Evolutionary conservation across 305 asterid species (phyloP).

Genomic region (Withania somnifera): DNA sequence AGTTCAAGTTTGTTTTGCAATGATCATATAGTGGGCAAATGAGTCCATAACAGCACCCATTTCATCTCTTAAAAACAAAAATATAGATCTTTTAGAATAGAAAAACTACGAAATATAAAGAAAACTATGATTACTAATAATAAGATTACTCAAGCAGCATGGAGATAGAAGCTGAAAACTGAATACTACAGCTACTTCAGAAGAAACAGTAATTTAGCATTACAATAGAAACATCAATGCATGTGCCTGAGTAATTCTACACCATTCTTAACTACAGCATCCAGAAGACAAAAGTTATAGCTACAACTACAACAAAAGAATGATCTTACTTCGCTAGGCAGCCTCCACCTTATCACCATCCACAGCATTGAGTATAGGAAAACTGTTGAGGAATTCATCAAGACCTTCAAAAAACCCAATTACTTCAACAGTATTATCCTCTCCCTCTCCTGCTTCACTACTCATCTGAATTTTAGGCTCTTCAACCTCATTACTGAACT

Average conservation of each 20-base stretch:
- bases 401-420: constrained; percentile 88
- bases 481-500: constrained; percentile 72
- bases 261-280: neutral
- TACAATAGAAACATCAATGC: neutral
- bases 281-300: constrained; percentile 4
- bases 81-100: neutral
- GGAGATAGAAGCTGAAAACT: neutral
- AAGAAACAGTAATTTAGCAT: neutral
- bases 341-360: constrained; percentile 74
- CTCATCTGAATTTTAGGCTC: constrained; percentile 47
- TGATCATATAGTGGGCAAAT: neutral
- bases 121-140: neutral
- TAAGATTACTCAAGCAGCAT: neutral
- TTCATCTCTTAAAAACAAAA: neutral
- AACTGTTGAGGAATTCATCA: constrained; percentile 80
- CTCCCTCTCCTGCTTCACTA: constrained; percentile 51
- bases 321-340: constrained; percentile 30
- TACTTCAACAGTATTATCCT: constrained; percentile 79
- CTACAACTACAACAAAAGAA: constrained; percentile 20
- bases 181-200: neutral
- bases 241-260: neutral
- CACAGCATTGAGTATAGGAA: constrained; percentile 71
- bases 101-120: neutral
- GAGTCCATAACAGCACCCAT: neutral
- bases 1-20: neutral